Conservation (phyloP, 2,329 filamentous ascomycete genomes). For the Trichothecium sympodiale region DNA sequence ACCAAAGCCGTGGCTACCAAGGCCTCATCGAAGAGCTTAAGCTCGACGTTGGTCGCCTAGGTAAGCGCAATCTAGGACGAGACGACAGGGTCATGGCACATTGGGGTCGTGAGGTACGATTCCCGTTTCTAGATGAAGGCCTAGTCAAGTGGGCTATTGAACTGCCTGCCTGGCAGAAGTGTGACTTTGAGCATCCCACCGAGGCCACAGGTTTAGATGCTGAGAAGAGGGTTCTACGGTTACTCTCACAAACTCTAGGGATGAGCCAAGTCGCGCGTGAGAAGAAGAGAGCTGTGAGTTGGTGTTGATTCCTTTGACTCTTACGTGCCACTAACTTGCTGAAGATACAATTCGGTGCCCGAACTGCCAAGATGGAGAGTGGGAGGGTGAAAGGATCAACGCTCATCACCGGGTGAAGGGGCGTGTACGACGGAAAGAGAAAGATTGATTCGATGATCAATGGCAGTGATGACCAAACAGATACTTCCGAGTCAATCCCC, state of each 20-base stretch:
- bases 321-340: background rate
- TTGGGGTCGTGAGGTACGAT: slow-evolving; percentile 81
- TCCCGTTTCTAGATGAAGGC: slow-evolving; percentile 81
- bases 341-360: slow-evolving; percentile 71
- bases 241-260: slow-evolving; percentile 64
- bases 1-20: slow-evolving; percentile 52
- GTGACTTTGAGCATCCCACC: slow-evolving; percentile 58
- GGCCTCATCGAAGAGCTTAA: slow-evolving; percentile 73
- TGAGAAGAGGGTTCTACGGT: slow-evolving; percentile 69
- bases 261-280: slow-evolving; percentile 65
- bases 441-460: slow-evolving; percentile 1
- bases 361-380: slow-evolving; percentile 74
- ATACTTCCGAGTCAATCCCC: slow-evolving; percentile 58
- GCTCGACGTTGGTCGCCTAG: slow-evolving; percentile 74
- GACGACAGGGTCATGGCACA: slow-evolving; percentile 86
- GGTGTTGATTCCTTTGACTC: background rate
- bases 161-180: slow-evolving; percentile 72
- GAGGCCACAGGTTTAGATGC: slow-evolving; percentile 46
- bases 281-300: slow-evolving; percentile 78
- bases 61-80: slow-evolving; percentile 86
- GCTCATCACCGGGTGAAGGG: slow-evolving; percentile 33
- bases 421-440: background rate
- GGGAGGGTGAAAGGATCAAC: slow-evolving; percentile 60
- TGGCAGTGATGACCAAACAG: slow-evolving; percentile 59
- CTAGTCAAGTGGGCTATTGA: slow-evolving; percentile 73